Evolutionary conservation across 108 stramenopile species (phyloP), one percentile per base, ranked within the genome.

Genomic region (Skeletonema marinoi): DNA sequence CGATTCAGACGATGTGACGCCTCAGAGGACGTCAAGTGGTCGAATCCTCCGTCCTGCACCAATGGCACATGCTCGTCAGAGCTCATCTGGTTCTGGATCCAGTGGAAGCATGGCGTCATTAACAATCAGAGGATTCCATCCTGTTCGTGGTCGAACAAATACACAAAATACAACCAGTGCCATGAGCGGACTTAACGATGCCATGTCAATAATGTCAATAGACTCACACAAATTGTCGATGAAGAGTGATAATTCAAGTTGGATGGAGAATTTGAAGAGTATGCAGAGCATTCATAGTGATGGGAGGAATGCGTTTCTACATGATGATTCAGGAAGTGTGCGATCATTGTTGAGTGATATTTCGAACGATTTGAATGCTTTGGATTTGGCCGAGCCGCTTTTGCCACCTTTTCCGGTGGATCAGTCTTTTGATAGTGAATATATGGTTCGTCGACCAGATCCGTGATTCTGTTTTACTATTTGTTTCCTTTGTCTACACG

Each of bases 151-250:
- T 32, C 70, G 74, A 46, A 62, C 61, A 31, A 75, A 75, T 54
- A 81, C 81, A 17, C 54, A 56, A 56, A 56, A 56, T 25, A 56
- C 54, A 10, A 56, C 54, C 5, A 25, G 54, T 14, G 74, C 54
- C 21, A 42, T 75, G 2, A 75, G 74, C 64, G 81, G 69, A 36
- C 60, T 81, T 14, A 70, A 75, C 11, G 81, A 81, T 67, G 74
- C 70, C 62, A 75, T 81, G 81, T 81, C 81, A 8, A 64, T 81
- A 42, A 81, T 81, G 81, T 81, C 81, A 38, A 66, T 81, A 29
- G 74, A 75, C 51, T 70, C 73, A 59, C 62, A 58, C 8, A 74
- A 71, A 67, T 71, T 56, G 54, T 56, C 74, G 8, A 11, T 70
- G 36, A 69, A 46, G 39, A 39, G 62, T 3, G 68, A 78, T 11